These are phyloP conservation scores for Chrysosporium keratinophilum DNA, from an alignment of 2,329 filamentous ascomycete species.

Conservation along the genomic window DNA sequence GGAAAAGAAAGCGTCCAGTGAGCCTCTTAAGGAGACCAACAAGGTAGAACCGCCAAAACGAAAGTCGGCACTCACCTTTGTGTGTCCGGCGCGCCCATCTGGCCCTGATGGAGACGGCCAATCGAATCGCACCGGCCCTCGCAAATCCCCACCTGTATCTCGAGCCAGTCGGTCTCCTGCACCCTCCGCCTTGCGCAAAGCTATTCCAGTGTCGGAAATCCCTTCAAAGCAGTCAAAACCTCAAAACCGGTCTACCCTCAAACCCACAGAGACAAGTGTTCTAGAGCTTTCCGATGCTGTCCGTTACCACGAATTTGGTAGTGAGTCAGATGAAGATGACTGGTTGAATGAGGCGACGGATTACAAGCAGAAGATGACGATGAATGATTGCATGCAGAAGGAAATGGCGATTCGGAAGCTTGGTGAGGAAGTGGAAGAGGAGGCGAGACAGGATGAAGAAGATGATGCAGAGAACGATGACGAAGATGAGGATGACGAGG, in stretches of 20 bases:
- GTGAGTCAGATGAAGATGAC: conserved; percentile 71
- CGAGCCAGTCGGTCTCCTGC: conserved; percentile 34
- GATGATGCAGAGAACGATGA: conserved; percentile 46
- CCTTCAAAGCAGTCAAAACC: not conserved
- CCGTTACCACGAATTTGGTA: conserved; percentile 82
- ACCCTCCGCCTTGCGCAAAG: conserved; percentile 17
- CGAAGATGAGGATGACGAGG: conserved; percentile 44
- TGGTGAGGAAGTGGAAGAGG: conserved; percentile 82
- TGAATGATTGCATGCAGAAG: conserved; percentile 80
- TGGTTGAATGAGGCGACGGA: conserved; percentile 69
- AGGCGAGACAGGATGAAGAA: conserved; percentile 66
- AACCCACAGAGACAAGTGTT: conserved; percentile 20
- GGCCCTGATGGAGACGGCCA: conserved; percentile 15
- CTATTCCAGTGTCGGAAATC: not conserved
- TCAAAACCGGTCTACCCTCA: not conserved
- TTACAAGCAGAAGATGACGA: conserved; percentile 62
- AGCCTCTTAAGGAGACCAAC: conserved; percentile 21
- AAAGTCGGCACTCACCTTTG: conserved; percentile 39
- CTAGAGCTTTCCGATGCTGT: conserved; percentile 36
- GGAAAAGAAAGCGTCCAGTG: conserved; percentile 27
- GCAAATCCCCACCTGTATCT: conserved; percentile 19
- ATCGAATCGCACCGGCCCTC: conserved; percentile 21
- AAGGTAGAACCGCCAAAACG: conserved; percentile 30
- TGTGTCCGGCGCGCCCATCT: conserved; percentile 33
- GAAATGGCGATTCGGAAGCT: conserved; percentile 80